These are phyloP conservation scores for Xylariales sp. DNA, from an alignment of 2,329 filamentous ascomycete genomes.

Conservation along the genomic window DNA sequence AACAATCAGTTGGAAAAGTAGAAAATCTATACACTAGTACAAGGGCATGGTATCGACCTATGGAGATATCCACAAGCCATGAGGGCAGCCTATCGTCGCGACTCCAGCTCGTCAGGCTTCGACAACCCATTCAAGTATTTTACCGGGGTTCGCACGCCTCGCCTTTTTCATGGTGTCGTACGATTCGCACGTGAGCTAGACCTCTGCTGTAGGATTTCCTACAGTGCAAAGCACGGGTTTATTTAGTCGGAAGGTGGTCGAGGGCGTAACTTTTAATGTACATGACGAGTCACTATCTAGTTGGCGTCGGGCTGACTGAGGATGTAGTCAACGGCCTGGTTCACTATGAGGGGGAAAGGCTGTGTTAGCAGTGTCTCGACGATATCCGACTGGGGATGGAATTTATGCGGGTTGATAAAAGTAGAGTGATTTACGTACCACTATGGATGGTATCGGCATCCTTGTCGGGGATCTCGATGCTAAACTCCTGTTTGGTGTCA, in stretches of 20 bases:
- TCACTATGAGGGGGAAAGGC: constrained; percentile 66
- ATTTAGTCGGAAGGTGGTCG: constrained; percentile 40
- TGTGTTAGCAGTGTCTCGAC: constrained; percentile 38
- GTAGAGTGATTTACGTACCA: constrained; percentile 67
- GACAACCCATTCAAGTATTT: background rate
- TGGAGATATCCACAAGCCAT: constrained; percentile 26
- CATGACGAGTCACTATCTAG: constrained; percentile 55
- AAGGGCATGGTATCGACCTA: constrained; percentile 39
- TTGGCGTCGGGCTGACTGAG: constrained; percentile 90
- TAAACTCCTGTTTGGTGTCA: constrained; percentile 63
- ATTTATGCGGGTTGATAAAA: background rate
- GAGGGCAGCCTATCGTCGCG: constrained; percentile 19
- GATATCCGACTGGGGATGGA: constrained; percentile 11
- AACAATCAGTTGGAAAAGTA: constrained; percentile 12
- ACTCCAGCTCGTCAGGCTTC: constrained; percentile 15
- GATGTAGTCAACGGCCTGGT: constrained; percentile 96
- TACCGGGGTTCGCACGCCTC: constrained; percentile 13
- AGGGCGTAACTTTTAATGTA: constrained; percentile 48
- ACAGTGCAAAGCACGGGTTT: constrained; percentile 34
- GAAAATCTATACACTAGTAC: constrained; percentile 51
- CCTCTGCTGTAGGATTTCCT: constrained; percentile 31
- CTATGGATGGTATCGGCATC: constrained; percentile 95
- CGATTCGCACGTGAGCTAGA: constrained; percentile 25
- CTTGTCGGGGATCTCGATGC: constrained; percentile 99
- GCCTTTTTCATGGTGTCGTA: constrained; percentile 33